Conservation (phyloP, 768 basidiomycete genomes). For the Boletus huronensis region DNA sequence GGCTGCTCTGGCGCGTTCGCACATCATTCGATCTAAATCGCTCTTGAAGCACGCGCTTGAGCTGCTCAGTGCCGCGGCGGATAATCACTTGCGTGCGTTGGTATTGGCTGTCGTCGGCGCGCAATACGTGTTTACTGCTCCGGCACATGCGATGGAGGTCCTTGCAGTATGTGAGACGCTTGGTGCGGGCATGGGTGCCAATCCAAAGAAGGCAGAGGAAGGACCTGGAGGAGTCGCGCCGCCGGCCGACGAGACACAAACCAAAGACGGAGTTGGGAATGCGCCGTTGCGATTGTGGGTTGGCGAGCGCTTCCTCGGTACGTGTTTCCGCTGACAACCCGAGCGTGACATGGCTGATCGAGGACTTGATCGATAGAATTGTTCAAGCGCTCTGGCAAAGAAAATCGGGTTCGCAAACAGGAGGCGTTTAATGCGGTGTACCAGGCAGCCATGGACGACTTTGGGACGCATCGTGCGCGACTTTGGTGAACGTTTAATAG, state of each 20-base stretch:
- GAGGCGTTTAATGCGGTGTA: slow-evolving; percentile 39
- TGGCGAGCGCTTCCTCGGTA: slow-evolving; percentile 65
- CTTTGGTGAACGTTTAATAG: slow-evolving; percentile 13
- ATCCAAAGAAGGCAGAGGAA: slow-evolving; percentile 21
- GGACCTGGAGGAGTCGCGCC: background rate
- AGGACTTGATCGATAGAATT: slow-evolving; percentile 40
- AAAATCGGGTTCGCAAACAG: slow-evolving; percentile 45
- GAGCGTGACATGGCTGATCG: background rate
- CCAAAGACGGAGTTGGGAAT: slow-evolving; percentile 48
- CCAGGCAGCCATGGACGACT: slow-evolving; percentile 22
- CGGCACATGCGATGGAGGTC: slow-evolving; percentile 65
- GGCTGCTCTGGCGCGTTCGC: slow-evolving; percentile 18
- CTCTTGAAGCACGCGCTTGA: slow-evolving; percentile 59
- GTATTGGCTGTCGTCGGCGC: slow-evolving; percentile 64
- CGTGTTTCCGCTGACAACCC: slow-evolving; percentile 3
- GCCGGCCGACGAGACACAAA: slow-evolving; percentile 3
- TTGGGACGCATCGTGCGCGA: slow-evolving; percentile 12
- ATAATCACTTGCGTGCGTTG: slow-evolving; percentile 71
- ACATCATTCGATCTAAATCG: slow-evolving; percentile 29
- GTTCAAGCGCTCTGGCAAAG: slow-evolving; percentile 54
- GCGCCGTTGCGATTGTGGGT: slow-evolving; percentile 68
- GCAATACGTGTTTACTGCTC: slow-evolving; percentile 69
- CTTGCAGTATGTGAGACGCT: slow-evolving; percentile 66
- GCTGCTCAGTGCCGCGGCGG: slow-evolving; percentile 53
- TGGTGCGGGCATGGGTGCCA: slow-evolving; percentile 61